Evolutionary conservation across 352 stramenopile species (phyloP), one percentile per base, ranked within the genome.

Genomic region (Pythium brachiatum): DNA sequence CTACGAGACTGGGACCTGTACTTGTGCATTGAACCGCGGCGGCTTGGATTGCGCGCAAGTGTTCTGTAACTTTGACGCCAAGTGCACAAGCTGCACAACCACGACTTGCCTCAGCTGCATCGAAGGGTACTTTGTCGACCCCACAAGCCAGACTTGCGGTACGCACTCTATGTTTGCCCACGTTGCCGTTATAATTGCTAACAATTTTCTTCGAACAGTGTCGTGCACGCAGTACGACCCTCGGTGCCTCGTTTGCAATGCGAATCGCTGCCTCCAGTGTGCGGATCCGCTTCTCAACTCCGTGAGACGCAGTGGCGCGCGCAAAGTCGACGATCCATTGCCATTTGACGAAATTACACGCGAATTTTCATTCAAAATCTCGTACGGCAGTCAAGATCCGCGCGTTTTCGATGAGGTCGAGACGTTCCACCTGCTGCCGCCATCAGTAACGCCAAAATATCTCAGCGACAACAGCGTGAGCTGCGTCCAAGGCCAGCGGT

Each of bases 321-420:
- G 94, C 5, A 74, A 29, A 21, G 76, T 86, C 16, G 69, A 92
- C 58, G 57, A 83, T 12, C 64, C 74, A 8, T 62, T 98, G 31
- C 96, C 95, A 1, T 70, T 80, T 15, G 96, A 99, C 64, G 96
- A 99, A 57, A 52, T 86, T 12, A 66, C 53, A 12, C 87, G 95
- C 31, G 92, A 98, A 57, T 90, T 98, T 39, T 96, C 88, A 27
- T 86, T 92, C 54, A 79, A 68, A 13, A 89, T 98, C 41, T 86
- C 91, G 31, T 99, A 97, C 71, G 92, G 90, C 13, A 97, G 87
- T 32, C 86, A 96, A 60, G 76, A 94, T 47, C 76, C 83, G 11
- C 76, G 88, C 32, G 79, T 89, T 36, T 98, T 98, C 76, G 94
- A 97, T 69, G 93, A 98, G 59, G 91, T 89, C 13, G 95, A 98